A percentile compares a stretch with the other conserved stretches of the same genome.
phyloP scores from a whole-genome alignment of 2,329 filamentous ascomycete species.

The Cladosporium halotolerans region DNA sequence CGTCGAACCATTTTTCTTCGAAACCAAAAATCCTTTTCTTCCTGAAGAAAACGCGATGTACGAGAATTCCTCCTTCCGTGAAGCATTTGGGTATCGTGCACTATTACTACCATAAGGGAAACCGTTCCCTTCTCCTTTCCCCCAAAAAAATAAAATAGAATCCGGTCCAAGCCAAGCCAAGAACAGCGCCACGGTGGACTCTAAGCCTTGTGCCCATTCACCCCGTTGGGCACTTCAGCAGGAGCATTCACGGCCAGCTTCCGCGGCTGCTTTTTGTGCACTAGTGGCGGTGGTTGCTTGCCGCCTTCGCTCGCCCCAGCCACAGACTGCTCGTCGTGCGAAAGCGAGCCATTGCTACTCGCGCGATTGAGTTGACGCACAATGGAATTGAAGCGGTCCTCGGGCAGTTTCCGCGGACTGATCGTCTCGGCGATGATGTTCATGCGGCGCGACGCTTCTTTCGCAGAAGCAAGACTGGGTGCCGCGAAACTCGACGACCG shows the following conservation, averaged over 20 bases:
- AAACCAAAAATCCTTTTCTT: too few relatives aligned
- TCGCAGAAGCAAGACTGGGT: background rate
- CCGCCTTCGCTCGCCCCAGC: background rate
- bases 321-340: background rate
- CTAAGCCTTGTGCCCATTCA: background rate
- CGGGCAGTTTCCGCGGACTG: conserved; percentile 1
- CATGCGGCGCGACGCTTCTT: conserved; percentile 4
- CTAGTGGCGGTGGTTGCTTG: background rate
- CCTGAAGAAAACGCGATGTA: too few relatives aligned
- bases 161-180: background rate
- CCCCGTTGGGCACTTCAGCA: background rate
- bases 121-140: too few relatives aligned
- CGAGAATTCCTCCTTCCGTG: too few relatives aligned
- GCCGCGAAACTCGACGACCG: background rate
- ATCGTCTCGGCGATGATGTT: background rate
- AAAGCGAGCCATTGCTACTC: background rate
- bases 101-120: too few relatives aligned
- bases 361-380: conserved; percentile 3
- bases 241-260: background rate
- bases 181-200: background rate
- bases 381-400: conserved; percentile 3
- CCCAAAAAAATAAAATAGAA: too few relatives aligned
- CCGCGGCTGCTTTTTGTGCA: conserved; percentile 1
- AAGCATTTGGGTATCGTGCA: too few relatives aligned
- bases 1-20: too few relatives aligned